Evolutionary conservation across 257 asterid genomes (phyloP), one percentile per base, ranked within the genome.

Genomic region (Leptodermis oblonga): DNA sequence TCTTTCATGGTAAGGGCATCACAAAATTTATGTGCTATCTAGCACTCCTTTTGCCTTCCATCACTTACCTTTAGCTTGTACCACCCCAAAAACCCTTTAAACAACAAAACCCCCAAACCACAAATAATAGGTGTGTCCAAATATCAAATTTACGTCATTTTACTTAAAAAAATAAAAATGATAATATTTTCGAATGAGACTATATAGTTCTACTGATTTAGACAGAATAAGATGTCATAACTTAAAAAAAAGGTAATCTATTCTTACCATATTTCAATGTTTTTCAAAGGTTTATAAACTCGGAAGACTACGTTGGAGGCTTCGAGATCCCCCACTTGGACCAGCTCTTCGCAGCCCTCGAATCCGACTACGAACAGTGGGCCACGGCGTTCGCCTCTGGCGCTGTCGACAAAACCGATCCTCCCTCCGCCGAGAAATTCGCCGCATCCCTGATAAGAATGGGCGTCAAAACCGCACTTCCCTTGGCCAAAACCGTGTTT

Each of bases 301-400:
- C 7, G n/a, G 93, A 84, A 26, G 93, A 75, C 12, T 92, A 92
- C 39, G 89, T 84, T 72, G 97, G 97, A 26, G 97, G 97, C 23
- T 89, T 87, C 61, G 84, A 83, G 14, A 54, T 78, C 75, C 39
- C 79, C 13, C 70, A 69, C 2, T 52, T 89, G 4, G 92, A 91
- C 33, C 78, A 87, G 33, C 67, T 92, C 37, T 77, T 92, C 25
- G 49, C 75, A 31, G 82, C 71, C 79, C 86, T 92, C 0, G 86
- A 89, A 41, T 70, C 82, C 26, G 79, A 86, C 74, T 92, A 70
- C 37, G 90, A 84, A n/a, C 69, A 78, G 37, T 92, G 97, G 97
- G 80, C 88, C 23, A 43, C 87, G 9, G 43, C 37, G 51, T 89
- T 92, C 45, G 82, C 92, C 1, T 65, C 87, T 0, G 22, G 67